These are phyloP conservation scores for Whalleya microplaca DNA, from an alignment of 2,329 filamentous ascomycete genomes.

Conservation along the genomic window DNA sequence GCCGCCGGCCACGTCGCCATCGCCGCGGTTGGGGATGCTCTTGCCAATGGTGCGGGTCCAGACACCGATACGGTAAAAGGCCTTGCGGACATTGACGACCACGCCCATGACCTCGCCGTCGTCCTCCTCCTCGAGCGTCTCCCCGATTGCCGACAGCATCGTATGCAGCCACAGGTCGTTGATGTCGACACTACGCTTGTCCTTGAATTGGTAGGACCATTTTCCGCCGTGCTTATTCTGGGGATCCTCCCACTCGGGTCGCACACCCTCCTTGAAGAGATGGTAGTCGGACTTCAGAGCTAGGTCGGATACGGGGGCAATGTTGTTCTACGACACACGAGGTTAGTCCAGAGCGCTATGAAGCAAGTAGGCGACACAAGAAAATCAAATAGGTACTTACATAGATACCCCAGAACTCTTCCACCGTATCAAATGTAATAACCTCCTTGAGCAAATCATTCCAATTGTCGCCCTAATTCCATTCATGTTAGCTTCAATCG, in stretches of 20 bases:
- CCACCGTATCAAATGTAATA: slow-evolving; percentile 97
- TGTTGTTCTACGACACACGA: slow-evolving; percentile 79
- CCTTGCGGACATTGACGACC: slow-evolving; percentile 97
- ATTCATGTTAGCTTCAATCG: slow-evolving; percentile 20
- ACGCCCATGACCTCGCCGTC: slow-evolving; percentile 99
- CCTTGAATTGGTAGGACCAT: slow-evolving; percentile 98
- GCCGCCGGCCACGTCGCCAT: slow-evolving; percentile 71
- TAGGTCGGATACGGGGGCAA: slow-evolving; percentile 92
- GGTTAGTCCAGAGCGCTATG: not conserved
- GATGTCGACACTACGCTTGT: slow-evolving; percentile 88
- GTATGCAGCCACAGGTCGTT: slow-evolving; percentile 96
- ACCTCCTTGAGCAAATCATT: slow-evolving; percentile 97
- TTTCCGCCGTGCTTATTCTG: slow-evolving; percentile 99
- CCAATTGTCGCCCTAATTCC: slow-evolving; percentile 88
- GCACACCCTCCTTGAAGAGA: slow-evolving; percentile 96
- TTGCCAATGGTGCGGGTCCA: slow-evolving; percentile 97
- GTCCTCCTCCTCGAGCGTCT: slow-evolving; percentile 92
- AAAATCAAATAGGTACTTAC: slow-evolving; percentile 59
- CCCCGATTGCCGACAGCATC: slow-evolving; percentile 94
- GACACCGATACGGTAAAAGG: slow-evolving; percentile 94
- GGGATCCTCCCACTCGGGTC: slow-evolving; percentile 96
- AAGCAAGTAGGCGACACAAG: slow-evolving; percentile 3
- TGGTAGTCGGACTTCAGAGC: slow-evolving; percentile 99
- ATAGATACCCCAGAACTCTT: slow-evolving; percentile 99
- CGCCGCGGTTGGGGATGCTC: slow-evolving; percentile 74